Percentiles rank a stretch among this genome's conserved stretches.
Conservation (phyloP, 73 alveolate species). For the Symbiodinium pilosum region DNA sequence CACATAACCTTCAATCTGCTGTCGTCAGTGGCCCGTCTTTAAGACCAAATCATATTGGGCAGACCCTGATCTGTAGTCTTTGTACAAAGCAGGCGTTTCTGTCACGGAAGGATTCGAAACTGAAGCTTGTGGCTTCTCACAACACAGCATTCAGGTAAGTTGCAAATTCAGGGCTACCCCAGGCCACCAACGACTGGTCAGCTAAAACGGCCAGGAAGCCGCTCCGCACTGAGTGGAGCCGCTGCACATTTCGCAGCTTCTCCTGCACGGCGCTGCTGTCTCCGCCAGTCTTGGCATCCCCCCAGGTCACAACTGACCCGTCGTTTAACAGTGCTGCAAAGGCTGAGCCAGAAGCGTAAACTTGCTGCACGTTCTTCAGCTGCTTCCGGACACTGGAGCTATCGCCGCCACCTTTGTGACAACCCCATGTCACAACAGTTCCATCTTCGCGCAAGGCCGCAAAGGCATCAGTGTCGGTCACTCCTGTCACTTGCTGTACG, state of each 20-base stretch:
- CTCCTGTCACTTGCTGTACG: neutral
- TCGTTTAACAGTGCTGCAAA: neutral
- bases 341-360: neutral
- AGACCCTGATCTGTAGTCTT: no score
- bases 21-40: neutral
- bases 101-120: no score
- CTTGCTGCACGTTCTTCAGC: slow-evolving; percentile 4
- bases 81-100: no score
- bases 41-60: no score
- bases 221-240: neutral
- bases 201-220: neutral
- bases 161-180: neutral
- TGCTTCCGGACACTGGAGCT: neutral
- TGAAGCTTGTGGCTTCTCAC: no score
- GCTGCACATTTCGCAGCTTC: neutral
- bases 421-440: neutral
- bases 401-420: neutral
- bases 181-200: neutral
- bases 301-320: slow-evolving; percentile 1
- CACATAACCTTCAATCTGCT: neutral
- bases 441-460: neutral
- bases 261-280: neutral
- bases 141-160: no score
- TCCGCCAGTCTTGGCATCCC: neutral
- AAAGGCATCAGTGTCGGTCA: neutral